Percentiles rank a stretch among this genome's conserved stretches.
phyloP scores from a whole-genome alignment of 2,329 filamentous ascomycete species.

The Bipolaris bicolor region DNA sequence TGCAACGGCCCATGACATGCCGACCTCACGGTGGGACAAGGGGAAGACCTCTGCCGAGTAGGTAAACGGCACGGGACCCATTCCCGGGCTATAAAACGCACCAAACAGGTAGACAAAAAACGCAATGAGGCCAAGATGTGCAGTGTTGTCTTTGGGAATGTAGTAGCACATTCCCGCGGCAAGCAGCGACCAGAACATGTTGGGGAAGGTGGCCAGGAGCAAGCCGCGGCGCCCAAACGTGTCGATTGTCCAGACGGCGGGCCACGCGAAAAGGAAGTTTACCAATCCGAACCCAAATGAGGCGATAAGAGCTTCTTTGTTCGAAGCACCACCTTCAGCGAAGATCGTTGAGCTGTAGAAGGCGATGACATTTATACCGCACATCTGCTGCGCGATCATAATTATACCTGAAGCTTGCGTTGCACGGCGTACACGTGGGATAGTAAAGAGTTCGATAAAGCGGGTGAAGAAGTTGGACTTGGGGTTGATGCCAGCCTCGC shows the following conservation, averaged over 20 bases:
- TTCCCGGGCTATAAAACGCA: conserved; percentile 49
- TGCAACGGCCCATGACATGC: conserved; percentile 73
- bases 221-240: conserved; percentile 59
- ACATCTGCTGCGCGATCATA: conserved; percentile 74
- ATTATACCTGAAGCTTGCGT: conserved; percentile 78
- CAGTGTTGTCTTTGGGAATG: conserved; percentile 50
- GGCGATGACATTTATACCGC: conserved; percentile 58
- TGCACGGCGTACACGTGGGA: conserved; percentile 72
- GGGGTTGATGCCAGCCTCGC: conserved; percentile 40
- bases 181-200: conserved; percentile 58
- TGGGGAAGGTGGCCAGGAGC: conserved; percentile 56
- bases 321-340: conserved; percentile 53
- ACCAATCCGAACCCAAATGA: conserved; percentile 65
- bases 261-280: conserved; percentile 65
- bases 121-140: conserved; percentile 58
- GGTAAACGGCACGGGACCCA: conserved; percentile 56
- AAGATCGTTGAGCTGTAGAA: conserved; percentile 61
- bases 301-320: conserved; percentile 56
- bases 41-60: conserved; percentile 68
- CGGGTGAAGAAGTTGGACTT: conserved; percentile 50
- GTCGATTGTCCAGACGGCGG: conserved; percentile 64
- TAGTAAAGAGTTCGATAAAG: conserved; percentile 66
- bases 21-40: conserved; percentile 72
- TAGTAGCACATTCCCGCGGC: conserved; percentile 60
- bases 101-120: conserved; percentile 65